phyloP scores from a whole-genome alignment of 2,329 filamentous ascomycete genomes.

The Aspergillus intermedius region DNA sequence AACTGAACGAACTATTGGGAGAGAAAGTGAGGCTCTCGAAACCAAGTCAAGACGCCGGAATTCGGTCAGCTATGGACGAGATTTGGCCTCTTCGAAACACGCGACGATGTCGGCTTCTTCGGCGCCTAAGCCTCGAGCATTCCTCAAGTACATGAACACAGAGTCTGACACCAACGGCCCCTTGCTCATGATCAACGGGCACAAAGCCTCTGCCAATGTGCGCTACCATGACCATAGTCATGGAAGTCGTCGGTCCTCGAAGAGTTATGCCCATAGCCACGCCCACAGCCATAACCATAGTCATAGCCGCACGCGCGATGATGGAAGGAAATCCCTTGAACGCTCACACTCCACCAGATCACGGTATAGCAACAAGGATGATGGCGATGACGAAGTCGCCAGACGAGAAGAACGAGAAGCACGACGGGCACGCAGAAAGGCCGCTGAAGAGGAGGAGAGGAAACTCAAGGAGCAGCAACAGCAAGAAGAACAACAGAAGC shows the following conservation, averaged over 20 bases:
- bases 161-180: constrained; percentile 33
- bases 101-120: constrained; percentile 13
- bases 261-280: constrained; percentile 17
- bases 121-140: constrained; percentile 19
- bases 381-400: constrained; percentile 1
- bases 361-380: constrained; percentile 24
- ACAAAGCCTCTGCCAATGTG: constrained; percentile 25
- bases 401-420: no score
- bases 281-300: constrained; percentile 20
- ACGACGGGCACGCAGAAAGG: constrained; percentile 17
- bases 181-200: constrained; percentile 33
- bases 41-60: constrained; percentile 10
- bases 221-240: constrained; percentile 13
- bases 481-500: constrained; percentile 10
- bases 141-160: constrained; percentile 30
- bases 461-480: constrained; percentile 3
- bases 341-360: no score
- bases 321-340: constrained; percentile 18
- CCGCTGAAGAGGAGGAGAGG: constrained; percentile 9
- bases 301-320: constrained; percentile 15
- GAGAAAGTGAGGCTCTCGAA: constrained; percentile 10
- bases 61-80: constrained; percentile 21
- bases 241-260: constrained; percentile 24
- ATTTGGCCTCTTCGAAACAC: constrained; percentile 23
- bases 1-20: constrained; percentile 4